Conservation (phyloP, 106 monocot species). For the Apostasia ramifera region DNA sequence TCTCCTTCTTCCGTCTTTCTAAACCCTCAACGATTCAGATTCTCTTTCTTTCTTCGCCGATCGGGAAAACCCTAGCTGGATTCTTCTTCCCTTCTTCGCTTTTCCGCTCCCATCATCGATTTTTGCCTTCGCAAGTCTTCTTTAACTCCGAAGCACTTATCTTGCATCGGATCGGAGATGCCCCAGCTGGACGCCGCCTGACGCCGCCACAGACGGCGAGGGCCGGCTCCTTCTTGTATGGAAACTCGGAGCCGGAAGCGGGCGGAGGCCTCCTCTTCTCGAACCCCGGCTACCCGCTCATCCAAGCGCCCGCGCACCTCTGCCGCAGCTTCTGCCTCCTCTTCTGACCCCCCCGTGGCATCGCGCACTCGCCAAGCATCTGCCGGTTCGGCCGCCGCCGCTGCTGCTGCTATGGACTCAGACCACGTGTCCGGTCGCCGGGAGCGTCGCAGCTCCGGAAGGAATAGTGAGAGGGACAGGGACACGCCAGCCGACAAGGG, state of each 20-base stretch:
- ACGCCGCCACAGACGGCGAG: conserved; percentile 22
- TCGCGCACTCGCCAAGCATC: conserved; percentile 10
- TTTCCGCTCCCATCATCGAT: too few relatives aligned
- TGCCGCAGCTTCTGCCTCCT: conserved; percentile 7
- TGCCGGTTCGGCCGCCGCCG: not conserved
- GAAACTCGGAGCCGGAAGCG: conserved; percentile 99
- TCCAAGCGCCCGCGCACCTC: conserved; percentile 54
- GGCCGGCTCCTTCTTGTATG: conserved; percentile 57
- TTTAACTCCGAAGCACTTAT: too few relatives aligned
- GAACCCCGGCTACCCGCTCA: conserved; percentile 36
- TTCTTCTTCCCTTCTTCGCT: too few relatives aligned
- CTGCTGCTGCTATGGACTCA: conserved; percentile 18
- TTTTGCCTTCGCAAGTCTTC: too few relatives aligned
- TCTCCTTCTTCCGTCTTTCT: not conserved
- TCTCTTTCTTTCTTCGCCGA: not conserved
- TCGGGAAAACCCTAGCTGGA: not conserved
- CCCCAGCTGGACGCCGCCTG: conserved; percentile 13
- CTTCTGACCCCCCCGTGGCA: conserved; percentile 11
- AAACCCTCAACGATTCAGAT: too few relatives aligned
- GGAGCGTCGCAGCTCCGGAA: conserved; percentile 23
- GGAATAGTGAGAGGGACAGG: conserved; percentile 15
- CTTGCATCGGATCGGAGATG: not conserved
- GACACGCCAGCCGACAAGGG: conserved; percentile 48
- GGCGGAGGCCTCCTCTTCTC: conserved; percentile 92
- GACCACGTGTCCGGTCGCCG: conserved; percentile 13